Percentiles rank a stretch among this genome's conserved stretches.
Evolutionary conservation across 2,329 filamentous ascomycete species (phyloP).

Genomic region (Cladosporium sp.): DNA sequence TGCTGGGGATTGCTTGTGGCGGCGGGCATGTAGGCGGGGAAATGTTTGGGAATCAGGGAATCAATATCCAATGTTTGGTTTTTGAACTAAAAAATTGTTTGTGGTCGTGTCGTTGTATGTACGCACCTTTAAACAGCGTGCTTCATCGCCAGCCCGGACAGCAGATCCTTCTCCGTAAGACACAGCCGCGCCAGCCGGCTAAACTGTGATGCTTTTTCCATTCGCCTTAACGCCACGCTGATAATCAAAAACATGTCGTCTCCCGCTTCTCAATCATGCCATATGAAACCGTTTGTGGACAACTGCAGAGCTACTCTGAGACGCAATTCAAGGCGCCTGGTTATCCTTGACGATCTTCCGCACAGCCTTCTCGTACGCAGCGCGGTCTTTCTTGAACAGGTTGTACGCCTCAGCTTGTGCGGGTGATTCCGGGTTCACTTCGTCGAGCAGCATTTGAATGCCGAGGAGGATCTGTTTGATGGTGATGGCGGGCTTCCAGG

Average conservation of each 20-base stretch:
- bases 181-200: neutral
- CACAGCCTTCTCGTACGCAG: slow-evolving; percentile 86
- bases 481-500: slow-evolving; percentile 97
- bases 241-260: slow-evolving; percentile 4
- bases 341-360: slow-evolving; percentile 87
- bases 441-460: slow-evolving; percentile 92
- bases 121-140: neutral
- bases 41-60: neutral
- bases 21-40: neutral
- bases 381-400: slow-evolving; percentile 85
- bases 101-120: neutral
- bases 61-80: neutral
- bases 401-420: slow-evolving; percentile 98
- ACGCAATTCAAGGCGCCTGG: slow-evolving; percentile 58
- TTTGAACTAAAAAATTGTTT: neutral
- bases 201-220: neutral
- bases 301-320: neutral
- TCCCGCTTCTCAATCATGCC: neutral
- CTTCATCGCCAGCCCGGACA: neutral
- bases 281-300: neutral
- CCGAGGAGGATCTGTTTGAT: slow-evolving; percentile 96
- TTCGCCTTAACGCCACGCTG: slow-evolving; percentile 19
- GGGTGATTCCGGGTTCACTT: slow-evolving; percentile 94
- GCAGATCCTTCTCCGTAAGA: neutral
- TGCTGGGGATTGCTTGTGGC: neutral